These are phyloP conservation scores for Aphanomyces cochlioides DNA, from an alignment of 352 stramenopile species.

Conservation along the genomic window DNA sequence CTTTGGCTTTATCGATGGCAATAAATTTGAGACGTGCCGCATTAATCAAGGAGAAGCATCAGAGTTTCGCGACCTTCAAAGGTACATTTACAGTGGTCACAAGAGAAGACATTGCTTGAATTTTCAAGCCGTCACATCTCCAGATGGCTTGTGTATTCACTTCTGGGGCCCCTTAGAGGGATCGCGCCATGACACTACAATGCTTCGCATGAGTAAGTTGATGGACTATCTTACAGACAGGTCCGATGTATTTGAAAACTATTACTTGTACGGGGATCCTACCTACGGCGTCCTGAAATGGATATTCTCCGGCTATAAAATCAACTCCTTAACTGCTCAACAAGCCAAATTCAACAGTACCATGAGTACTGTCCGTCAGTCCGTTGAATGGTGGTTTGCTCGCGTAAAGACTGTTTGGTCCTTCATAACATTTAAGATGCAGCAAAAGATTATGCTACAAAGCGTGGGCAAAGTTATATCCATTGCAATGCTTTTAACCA, in stretches of 20 bases:
- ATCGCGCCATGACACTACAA: slow-evolving; percentile 17
- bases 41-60: neutral
- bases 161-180: slow-evolving; percentile 16
- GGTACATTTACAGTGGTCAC: slow-evolving; percentile 15
- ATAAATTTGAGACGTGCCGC: slow-evolving; percentile 22
- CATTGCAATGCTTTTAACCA: slow-evolving; percentile 15
- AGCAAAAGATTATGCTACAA: slow-evolving; percentile 21
- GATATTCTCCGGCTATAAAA: slow-evolving; percentile 27
- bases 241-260: slow-evolving; percentile 3
- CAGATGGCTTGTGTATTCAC: slow-evolving; percentile 21
- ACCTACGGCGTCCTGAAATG: slow-evolving; percentile 26
- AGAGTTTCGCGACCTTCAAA: neutral
- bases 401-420: slow-evolving; percentile 28
- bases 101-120: slow-evolving; percentile 5
- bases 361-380: slow-evolving; percentile 29
- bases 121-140: slow-evolving; percentile 19
- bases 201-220: slow-evolving; percentile 2
- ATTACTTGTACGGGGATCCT: slow-evolving; percentile 27
- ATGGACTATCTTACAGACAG: neutral
- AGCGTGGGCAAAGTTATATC: slow-evolving; percentile 3
- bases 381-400: slow-evolving; percentile 32
- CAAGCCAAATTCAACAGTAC: slow-evolving; percentile 19
- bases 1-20: slow-evolving; percentile 22
- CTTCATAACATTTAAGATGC: slow-evolving; percentile 26
- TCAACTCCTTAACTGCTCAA: neutral